Conservation (phyloP, 2,329 filamentous ascomycete genomes). For the Phyllosticta citrichinensis region DNA sequence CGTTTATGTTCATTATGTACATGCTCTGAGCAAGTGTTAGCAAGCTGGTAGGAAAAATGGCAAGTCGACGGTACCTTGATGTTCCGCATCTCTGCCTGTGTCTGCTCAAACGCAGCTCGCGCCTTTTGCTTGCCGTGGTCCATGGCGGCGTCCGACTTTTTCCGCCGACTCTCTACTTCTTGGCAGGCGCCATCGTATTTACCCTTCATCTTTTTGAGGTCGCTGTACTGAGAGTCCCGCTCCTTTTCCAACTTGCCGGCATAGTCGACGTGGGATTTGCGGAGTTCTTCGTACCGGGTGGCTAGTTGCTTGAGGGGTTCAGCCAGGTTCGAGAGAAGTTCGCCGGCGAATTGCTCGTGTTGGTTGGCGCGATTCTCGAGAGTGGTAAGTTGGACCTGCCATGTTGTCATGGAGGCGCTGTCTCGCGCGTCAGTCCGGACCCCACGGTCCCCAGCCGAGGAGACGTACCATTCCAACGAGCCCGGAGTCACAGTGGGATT, state of each 20-base stretch:
- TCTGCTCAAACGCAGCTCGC: slow-evolving; percentile 82
- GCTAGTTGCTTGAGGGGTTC: slow-evolving; percentile 73
- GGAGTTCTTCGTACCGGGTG: slow-evolving; percentile 74
- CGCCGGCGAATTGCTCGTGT: slow-evolving; percentile 74
- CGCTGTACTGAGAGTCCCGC: slow-evolving; percentile 70
- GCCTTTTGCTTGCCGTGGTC: slow-evolving; percentile 80
- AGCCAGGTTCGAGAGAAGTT: slow-evolving; percentile 70
- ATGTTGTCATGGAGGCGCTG: slow-evolving; percentile 90
- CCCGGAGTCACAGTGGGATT: slow-evolving; percentile 88
- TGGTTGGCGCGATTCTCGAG: slow-evolving; percentile 80
- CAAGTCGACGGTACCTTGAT: slow-evolving; percentile 46
- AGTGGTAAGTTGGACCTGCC: slow-evolving; percentile 86
- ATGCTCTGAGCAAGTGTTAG: slow-evolving; percentile 52
- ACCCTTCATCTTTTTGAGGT: slow-evolving; percentile 80
- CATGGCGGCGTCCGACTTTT: slow-evolving; percentile 90
- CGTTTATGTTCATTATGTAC: slow-evolving; percentile 93
- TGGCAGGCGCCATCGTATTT: slow-evolving; percentile 92
- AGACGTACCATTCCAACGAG: slow-evolving; percentile 68
- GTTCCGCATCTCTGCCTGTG: slow-evolving; percentile 92
- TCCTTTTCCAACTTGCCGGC: slow-evolving; percentile 83
- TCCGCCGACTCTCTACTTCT: slow-evolving; percentile 86
- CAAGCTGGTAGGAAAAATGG: neutral
- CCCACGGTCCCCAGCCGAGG: slow-evolving; percentile 6
- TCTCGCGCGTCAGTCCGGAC: neutral
- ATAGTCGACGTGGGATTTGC: slow-evolving; percentile 84